These are phyloP conservation scores for Babesia ovata DNA, from an alignment of 169 alveolate genomes.

Conservation along the genomic window DNA sequence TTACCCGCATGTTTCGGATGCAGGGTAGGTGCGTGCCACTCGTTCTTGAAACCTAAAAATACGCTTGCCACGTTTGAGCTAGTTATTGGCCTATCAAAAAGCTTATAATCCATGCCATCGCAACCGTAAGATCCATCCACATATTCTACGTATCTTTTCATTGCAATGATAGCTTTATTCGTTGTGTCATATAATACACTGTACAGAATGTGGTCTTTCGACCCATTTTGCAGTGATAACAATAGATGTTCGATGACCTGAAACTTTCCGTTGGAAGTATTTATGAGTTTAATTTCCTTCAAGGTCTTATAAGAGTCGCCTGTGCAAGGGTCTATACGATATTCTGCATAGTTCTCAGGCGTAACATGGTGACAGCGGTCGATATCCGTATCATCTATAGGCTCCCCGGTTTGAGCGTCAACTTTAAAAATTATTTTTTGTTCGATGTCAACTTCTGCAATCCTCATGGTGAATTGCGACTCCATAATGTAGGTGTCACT, in stretches of 20 bases:
- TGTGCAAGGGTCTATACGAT: neutral
- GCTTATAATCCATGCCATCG: neutral
- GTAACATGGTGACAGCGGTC: neutral
- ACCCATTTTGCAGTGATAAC: neutral
- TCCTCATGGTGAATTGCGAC: neutral
- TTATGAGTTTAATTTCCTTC: neutral
- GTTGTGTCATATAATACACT: neutral
- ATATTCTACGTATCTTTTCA: neutral
- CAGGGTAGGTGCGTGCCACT: neutral
- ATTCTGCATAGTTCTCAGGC: neutral
- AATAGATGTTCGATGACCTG: neutral
- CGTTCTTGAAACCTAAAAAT: neutral
- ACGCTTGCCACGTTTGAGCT: neutral
- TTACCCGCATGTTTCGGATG: slow-evolving; percentile 15
- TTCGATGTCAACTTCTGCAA: neutral
- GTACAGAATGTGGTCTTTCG: neutral
- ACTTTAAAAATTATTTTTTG: neutral
- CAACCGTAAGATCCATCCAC: neutral
- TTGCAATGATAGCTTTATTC: neutral
- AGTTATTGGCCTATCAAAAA: slow-evolving; percentile 4
- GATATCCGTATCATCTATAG: no score
- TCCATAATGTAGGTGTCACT: neutral
- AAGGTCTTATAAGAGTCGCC: neutral
- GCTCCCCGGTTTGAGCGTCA: neutral
- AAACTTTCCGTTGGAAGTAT: neutral